Base-by-base conservation (phyloP, 1,284 basidiomycete species). In the Rhodotorula sp. region DNA sequence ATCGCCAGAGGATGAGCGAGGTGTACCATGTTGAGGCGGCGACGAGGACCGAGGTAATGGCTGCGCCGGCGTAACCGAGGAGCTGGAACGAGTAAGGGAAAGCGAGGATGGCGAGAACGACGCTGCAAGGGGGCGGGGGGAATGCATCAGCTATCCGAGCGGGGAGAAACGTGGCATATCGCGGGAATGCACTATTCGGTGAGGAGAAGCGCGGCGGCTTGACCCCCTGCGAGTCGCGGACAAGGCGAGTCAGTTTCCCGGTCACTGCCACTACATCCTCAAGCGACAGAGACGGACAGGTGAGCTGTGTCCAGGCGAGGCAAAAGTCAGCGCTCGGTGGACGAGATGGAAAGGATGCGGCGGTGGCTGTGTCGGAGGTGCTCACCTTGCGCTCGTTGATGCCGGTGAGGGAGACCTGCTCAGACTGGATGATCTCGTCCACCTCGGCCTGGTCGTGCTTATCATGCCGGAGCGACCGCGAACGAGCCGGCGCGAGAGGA, bases 1-100 rank as follows among this genome's bases (percentile, higher is more conserved):
- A 89, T 7, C 81, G 79, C 83, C 85, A 86, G 13, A 87, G 81
- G 30, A 85, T 79, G 56, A 84, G 81, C 8, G 83, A 82, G 0
- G 82, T 83, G 71, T 83, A 83, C 34, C 64, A 81, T 75, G 55
- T 81, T 78, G 59, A 69, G 52, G 61, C 26, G 10, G 61, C 68
- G 44, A 67, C 40, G n/a, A 70, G 53, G 24, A 70, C 53, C 26
- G 65, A 67, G 4, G 55, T 40, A 24, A 70, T 48, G 15, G 63
- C 65, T 2, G 65, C 65, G 30, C 66, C 63, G 22, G 56, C 64
- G 47, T 65, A 65, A 2, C 64, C 64, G 2, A 44, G n/a, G 13
- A 11, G 28, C 85, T 85, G 84, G 77, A 83, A 86, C 4, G 85
- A 85, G 80, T 82, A 84, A 18, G 84, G 84, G 76, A 85, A 85